phyloP scores from a whole-genome alignment of 225 moss, liverwort and hornwort species.

The Sphagnum tenellum region DNA sequence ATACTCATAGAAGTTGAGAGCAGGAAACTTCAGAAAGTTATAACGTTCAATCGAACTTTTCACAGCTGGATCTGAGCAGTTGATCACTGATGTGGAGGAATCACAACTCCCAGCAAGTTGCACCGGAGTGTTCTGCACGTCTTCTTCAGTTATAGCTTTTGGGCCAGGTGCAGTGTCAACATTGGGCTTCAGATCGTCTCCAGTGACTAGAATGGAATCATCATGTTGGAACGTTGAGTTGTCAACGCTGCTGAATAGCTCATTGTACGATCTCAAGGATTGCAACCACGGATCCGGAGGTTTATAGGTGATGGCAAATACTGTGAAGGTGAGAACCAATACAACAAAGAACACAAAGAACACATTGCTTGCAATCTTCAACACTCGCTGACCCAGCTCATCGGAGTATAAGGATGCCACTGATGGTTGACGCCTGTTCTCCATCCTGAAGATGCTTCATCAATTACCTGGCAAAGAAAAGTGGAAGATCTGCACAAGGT shows the following conservation, averaged over 20 bases:
- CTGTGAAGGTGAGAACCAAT: constrained; percentile 54
- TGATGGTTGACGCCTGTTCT: too few species aligned
- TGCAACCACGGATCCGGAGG: constrained; percentile 77
- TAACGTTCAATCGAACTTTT: constrained; percentile 49
- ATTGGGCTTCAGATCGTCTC: constrained; percentile 38
- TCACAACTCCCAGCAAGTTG: constrained; percentile 21
- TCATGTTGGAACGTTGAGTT: constrained; percentile 61
- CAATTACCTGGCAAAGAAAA: too few species aligned
- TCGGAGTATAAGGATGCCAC: constrained; percentile 2
- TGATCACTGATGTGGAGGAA: constrained; percentile 16
- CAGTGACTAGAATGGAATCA: constrained; percentile 73
- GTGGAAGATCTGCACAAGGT: too few species aligned
- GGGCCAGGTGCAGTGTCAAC: constrained; percentile 10
- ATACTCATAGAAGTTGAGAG: constrained; percentile 63
- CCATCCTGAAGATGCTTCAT: too few species aligned
- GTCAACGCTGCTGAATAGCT: constrained; percentile 30
- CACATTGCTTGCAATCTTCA: constrained; percentile 57
- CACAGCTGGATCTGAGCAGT: constrained; percentile 52
- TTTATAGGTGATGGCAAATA: constrained; percentile 64
- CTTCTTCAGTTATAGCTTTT: constrained; percentile 20
- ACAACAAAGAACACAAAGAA: constrained; percentile 68
- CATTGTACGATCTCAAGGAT: constrained; percentile 20
- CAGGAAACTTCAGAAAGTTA: constrained; percentile 48
- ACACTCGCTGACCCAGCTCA: constrained; percentile 48
- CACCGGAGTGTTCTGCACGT: constrained; percentile 11